A percentile compares a stretch with the other conserved stretches of the same genome.
phyloP scores from a whole-genome alignment of 1,284 basidiomycete genomes.

The Vanrija pseudolonga region DNA sequence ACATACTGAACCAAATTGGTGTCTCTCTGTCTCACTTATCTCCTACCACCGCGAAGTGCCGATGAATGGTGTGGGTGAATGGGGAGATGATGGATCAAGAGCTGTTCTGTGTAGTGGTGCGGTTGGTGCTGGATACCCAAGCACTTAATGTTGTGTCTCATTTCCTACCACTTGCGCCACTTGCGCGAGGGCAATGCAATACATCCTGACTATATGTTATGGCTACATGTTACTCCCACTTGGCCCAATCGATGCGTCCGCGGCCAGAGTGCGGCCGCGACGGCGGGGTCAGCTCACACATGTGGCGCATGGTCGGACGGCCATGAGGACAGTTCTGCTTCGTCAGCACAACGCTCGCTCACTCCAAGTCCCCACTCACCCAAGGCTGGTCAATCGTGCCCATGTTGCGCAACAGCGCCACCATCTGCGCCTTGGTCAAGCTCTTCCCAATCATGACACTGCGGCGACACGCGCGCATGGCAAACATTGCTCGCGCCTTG shows the following conservation, averaged over 20 bases:
- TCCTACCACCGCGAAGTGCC: too few species aligned
- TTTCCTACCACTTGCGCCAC: too few species aligned
- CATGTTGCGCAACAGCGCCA: slow-evolving; percentile 83
- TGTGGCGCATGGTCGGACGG: slow-evolving; percentile 89
- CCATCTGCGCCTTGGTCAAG: slow-evolving; percentile 74
- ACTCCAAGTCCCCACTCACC: slow-evolving; percentile 35
- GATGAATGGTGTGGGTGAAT: too few species aligned
- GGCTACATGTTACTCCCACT: too few species aligned
- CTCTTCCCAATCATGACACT: slow-evolving; percentile 95
- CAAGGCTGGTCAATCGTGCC: slow-evolving; percentile 95
- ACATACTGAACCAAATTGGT: too few species aligned
- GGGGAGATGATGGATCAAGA: too few species aligned
- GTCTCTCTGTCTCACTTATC: too few species aligned
- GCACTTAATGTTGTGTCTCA: too few species aligned
- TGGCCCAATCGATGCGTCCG: slow-evolving; percentile 3
- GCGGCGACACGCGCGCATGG: slow-evolving; percentile 89
- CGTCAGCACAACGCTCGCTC: background rate
- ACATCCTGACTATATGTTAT: too few species aligned
- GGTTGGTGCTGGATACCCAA: too few species aligned
- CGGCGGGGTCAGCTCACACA: slow-evolving; percentile 39
- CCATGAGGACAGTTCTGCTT: slow-evolving; percentile 87
- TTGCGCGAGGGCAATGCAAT: too few species aligned
- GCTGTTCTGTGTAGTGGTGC: too few species aligned
- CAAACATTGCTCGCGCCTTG: slow-evolving; percentile 95
- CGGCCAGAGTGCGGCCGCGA: background rate